Evolutionary conservation across 805 yeast species (phyloP).

Genomic region (Wickerhamiella hasegawae): DNA sequence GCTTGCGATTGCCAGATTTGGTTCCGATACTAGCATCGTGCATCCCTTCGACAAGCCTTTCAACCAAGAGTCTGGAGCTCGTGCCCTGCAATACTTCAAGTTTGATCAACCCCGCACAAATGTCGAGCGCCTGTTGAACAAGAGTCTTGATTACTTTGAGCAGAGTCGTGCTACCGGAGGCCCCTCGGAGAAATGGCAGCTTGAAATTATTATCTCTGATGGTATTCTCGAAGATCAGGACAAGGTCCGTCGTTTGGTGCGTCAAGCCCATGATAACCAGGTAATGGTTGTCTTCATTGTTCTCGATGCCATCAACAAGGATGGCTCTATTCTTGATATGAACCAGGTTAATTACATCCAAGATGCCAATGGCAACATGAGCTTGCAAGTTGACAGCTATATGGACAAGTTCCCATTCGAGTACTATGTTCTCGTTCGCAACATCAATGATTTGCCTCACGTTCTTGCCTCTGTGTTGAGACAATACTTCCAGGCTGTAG

Average conservation of each 20-base stretch:
- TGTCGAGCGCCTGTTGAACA: constrained; percentile 52
- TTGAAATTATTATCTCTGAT: constrained; percentile 84
- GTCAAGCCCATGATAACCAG: constrained; percentile 80
- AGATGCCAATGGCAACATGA: constrained; percentile 44
- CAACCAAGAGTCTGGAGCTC: constrained; percentile 67
- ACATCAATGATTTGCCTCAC: constrained; percentile 78
- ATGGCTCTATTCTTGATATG: constrained; percentile 78
- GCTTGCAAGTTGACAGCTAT: constrained; percentile 64
- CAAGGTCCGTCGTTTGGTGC: constrained; percentile 62
- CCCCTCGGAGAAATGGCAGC: constrained; percentile 57
- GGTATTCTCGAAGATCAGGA: constrained; percentile 96
- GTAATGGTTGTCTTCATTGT: constrained; percentile 92
- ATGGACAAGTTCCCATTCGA: constrained; percentile 94
- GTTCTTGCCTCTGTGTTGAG: constrained; percentile 79
- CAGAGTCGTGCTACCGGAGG: constrained; percentile 34
- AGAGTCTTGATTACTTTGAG: constrained; percentile 59
- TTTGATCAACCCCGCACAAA: constrained; percentile 83
- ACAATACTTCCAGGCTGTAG: constrained; percentile 50
- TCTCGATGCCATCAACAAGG: constrained; percentile 65
- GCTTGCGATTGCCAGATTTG: constrained; percentile 77
- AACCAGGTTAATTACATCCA: constrained; percentile 75
- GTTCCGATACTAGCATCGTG: constrained; percentile 65
- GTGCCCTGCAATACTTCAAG: constrained; percentile 72
- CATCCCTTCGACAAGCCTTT: constrained; percentile 84
- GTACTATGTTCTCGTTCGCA: constrained; percentile 83